Conservation (phyloP, 768 basidiomycete genomes). For the Mycena chlorophos region DNA sequence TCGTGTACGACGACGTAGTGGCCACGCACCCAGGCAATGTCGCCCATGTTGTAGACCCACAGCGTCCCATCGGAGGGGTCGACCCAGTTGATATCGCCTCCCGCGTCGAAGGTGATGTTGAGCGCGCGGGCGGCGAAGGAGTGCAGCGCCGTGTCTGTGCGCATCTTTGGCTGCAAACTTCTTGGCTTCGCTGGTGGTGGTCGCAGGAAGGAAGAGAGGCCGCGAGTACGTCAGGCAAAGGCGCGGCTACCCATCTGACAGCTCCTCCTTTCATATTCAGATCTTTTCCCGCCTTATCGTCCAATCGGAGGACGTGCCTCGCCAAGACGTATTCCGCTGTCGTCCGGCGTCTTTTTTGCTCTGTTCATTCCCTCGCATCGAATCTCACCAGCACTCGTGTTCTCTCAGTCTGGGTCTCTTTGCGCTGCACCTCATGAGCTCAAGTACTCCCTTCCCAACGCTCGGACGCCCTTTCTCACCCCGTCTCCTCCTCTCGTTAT, state of each 20-base stretch:
- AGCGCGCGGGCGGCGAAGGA: conserved; percentile 9
- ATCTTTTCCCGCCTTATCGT: conserved; percentile 1
- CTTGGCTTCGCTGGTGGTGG: too few relatives aligned
- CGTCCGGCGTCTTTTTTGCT: too few relatives aligned
- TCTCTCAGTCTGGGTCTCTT: too few relatives aligned
- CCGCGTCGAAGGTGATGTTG: conserved; percentile 15
- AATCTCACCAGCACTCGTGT: too few relatives aligned
- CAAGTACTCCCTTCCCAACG: too few relatives aligned
- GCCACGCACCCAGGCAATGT: conserved; percentile 52
- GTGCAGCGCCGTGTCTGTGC: not conserved
- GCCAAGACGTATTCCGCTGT: too few relatives aligned
- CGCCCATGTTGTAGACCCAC: conserved; percentile 39
- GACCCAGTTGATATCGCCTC: conserved; percentile 18
- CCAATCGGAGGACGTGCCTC: conserved; percentile 3
- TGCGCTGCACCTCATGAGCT: too few relatives aligned
- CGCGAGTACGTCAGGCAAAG: not conserved
- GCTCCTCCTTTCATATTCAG: not conserved
- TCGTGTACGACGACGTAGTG: not conserved
- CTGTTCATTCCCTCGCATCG: too few relatives aligned
- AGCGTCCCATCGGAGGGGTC: conserved; percentile 11
- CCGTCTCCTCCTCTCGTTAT: too few relatives aligned
- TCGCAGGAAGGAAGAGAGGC: not conserved
- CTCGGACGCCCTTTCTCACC: too few relatives aligned
- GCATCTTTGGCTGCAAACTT: not conserved
- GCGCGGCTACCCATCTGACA: too few relatives aligned